Percentiles rank a stretch among this genome's conserved stretches.
These are phyloP conservation scores for Priceomyces carsonii DNA, from an alignment of 805 yeast genomes.

Conservation along the genomic window DNA sequence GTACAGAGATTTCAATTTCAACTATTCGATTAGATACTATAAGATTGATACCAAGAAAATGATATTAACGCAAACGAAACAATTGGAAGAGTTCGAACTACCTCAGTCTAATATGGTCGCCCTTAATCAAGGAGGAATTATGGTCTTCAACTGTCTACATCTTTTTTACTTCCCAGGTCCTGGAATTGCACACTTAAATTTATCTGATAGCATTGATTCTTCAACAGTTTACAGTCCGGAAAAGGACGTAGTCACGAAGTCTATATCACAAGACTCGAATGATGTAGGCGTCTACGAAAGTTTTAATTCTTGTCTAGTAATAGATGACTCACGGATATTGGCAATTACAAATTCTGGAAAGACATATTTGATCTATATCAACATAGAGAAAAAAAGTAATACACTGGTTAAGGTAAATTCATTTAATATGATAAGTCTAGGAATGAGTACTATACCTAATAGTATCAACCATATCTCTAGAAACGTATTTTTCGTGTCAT, in stretches of 20 bases:
- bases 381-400: conserved; percentile 2
- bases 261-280: conserved; percentile 6
- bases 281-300: neutral
- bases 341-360: conserved; percentile 30
- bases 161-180: conserved; percentile 30
- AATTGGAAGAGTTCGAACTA: conserved; percentile 29
- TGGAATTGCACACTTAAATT: conserved; percentile 9
- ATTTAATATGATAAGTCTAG: conserved; percentile 25
- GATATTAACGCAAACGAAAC: conserved; percentile 14
- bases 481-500: conserved; percentile 29
- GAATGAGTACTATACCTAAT: conserved; percentile 30
- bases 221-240: conserved; percentile 9
- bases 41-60: conserved; percentile 10
- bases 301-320: conserved; percentile 10
- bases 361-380: conserved; percentile 24
- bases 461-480: conserved; percentile 25
- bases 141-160: conserved; percentile 25
- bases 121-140: conserved; percentile 22
- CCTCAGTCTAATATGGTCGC: conserved; percentile 30
- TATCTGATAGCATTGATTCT: conserved; percentile 9
- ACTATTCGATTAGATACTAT: conserved; percentile 32
- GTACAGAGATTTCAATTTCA: conserved; percentile 35
- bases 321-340: conserved; percentile 29
- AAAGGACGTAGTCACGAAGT: conserved; percentile 20
- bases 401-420: conserved; percentile 9